A percentile compares a stretch with the other conserved stretches of the same genome.
Evolutionary conservation across 495 filamentous ascomycete species (phyloP).

Genomic region (Aspergillus biplanus): DNA sequence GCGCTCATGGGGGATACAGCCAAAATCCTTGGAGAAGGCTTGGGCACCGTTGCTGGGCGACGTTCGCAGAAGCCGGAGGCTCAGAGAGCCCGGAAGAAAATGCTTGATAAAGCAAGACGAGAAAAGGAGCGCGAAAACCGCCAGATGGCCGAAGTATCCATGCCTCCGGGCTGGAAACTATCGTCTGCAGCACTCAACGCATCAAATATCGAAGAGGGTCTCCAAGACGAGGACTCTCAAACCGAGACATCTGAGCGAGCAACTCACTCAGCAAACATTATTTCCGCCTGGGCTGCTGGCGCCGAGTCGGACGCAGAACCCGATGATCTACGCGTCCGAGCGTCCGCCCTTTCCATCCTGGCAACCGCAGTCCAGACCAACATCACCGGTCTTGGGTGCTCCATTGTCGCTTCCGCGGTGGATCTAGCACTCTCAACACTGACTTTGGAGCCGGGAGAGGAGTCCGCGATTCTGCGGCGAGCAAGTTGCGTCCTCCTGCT

Average conservation of each 20-base stretch:
- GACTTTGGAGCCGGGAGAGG: slow-evolving; percentile 62
- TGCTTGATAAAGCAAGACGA: slow-evolving; percentile 50
- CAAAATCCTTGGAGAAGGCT: slow-evolving; percentile 58
- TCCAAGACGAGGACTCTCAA: slow-evolving; percentile 45
- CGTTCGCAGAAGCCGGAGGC: slow-evolving; percentile 58
- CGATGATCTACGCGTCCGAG: slow-evolving; percentile 78
- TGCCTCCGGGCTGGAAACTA: slow-evolving; percentile 40
- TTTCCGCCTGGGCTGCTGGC: slow-evolving; percentile 74
- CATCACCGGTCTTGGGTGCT: slow-evolving; percentile 60
- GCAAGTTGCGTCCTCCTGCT: slow-evolving; percentile 72
- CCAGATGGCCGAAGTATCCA: slow-evolving; percentile 29
- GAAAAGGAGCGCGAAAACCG: slow-evolving; percentile 48
- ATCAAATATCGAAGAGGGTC: slow-evolving; percentile 35
- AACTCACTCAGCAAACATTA: slow-evolving; percentile 62
- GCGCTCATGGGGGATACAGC: slow-evolving; percentile 62
- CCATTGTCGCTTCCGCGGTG: slow-evolving; percentile 58
- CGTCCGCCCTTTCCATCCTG: slow-evolving; percentile 78
- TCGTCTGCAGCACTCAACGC: slow-evolving; percentile 23
- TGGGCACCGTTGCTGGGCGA: slow-evolving; percentile 69
- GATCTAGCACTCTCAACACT: slow-evolving; percentile 70
- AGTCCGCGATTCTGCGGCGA: slow-evolving; percentile 73
- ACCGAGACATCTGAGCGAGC: slow-evolving; percentile 52
- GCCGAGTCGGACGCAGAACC: slow-evolving; percentile 52
- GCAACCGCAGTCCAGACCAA: slow-evolving; percentile 68
- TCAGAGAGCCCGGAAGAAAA: slow-evolving; percentile 54